These are phyloP conservation scores for Suillus decipiens DNA, from an alignment of 768 basidiomycete species.

Conservation along the genomic window DNA sequence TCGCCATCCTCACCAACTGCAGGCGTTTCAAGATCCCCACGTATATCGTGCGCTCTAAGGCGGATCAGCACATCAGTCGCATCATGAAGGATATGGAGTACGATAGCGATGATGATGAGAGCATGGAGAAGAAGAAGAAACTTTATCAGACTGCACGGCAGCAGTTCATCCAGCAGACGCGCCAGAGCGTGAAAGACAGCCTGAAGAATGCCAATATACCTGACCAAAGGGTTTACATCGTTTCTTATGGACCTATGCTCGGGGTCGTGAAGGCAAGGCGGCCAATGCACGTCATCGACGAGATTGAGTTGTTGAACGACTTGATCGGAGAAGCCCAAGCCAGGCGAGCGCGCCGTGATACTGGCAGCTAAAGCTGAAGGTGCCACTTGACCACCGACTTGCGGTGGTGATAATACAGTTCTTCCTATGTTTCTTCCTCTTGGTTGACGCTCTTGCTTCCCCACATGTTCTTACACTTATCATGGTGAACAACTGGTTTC, in stretches of 20 bases:
- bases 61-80: constrained; percentile 34
- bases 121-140: constrained; percentile 11
- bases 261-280: constrained; percentile 27
- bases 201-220: constrained; percentile 26
- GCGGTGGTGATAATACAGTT: background rate
- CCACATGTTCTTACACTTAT: background rate
- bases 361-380: too few species aligned
- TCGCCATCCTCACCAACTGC: constrained; percentile 35
- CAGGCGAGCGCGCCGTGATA: background rate
- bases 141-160: constrained; percentile 27
- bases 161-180: constrained; percentile 31
- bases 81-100: constrained; percentile 30
- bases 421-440: background rate
- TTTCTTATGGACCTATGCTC: constrained; percentile 25
- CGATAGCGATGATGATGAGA: constrained; percentile 24
- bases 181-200: constrained; percentile 24
- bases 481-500: background rate
- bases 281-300: constrained; percentile 27
- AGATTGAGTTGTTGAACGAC: constrained; percentile 27
- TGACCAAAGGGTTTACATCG: constrained; percentile 31
- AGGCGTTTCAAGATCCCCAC: constrained; percentile 33
- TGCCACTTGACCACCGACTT: too few species aligned
- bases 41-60: constrained; percentile 38
- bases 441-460: background rate
- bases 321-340: constrained; percentile 20